Conservation (phyloP, 2,329 filamentous ascomycete genomes). For the Nigrospora oryzae region DNA sequence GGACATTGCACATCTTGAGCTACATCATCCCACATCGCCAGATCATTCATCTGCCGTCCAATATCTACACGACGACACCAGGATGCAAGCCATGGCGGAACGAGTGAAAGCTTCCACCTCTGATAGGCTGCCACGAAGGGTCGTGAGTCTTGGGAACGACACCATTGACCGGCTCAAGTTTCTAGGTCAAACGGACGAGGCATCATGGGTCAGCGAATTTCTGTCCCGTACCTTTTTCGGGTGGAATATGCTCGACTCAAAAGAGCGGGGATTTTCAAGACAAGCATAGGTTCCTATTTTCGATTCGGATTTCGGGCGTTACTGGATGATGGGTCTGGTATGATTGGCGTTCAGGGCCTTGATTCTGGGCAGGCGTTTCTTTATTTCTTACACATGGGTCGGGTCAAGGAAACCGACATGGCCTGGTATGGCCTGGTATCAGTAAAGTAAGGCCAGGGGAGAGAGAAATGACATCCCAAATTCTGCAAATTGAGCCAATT, state of each 20-base stretch:
- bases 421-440: no score
- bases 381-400: no score
- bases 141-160: slow-evolving; percentile 5
- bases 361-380: no score
- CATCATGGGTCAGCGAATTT: slow-evolving; percentile 6
- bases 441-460: no score
- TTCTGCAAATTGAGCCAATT: no score
- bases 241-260: slow-evolving; percentile 1
- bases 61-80: slow-evolving; percentile 25
- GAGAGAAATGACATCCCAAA: no score
- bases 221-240: slow-evolving; percentile 6
- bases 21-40: slow-evolving; percentile 46
- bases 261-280: no score
- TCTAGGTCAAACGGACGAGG: slow-evolving; percentile 4
- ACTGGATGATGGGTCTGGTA: no score
- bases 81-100: neutral
- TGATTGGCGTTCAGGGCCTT: no score
- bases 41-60: slow-evolving; percentile 36
- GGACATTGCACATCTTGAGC: slow-evolving; percentile 43
- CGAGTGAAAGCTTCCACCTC: neutral
- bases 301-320: no score
- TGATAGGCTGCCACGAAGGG: neutral
- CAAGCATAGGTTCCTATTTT: no score
- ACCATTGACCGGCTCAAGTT: slow-evolving; percentile 3
- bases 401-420: no score